Evolutionary conservation across 1,284 basidiomycete genomes (phyloP).

Genomic region (Macrocystidia cucumis): DNA sequence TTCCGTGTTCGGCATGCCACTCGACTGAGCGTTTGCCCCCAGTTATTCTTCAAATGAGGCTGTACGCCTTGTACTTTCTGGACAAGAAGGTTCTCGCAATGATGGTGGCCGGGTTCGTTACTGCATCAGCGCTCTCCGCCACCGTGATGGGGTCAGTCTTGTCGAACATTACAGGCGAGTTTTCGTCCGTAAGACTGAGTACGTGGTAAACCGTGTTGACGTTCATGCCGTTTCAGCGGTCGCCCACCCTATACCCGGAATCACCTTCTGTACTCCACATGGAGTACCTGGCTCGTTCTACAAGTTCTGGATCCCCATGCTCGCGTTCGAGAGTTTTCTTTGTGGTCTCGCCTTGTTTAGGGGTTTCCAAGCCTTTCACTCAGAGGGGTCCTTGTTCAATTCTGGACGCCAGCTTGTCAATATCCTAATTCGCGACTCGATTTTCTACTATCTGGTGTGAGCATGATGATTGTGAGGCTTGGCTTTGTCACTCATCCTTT

Average conservation of each 20-base stretch:
- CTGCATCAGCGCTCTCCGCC: conserved; percentile 30
- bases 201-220: not conserved
- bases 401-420: conserved; percentile 36
- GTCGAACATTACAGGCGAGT: conserved; percentile 29
- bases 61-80: conserved; percentile 52
- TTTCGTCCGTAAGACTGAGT: not conserved
- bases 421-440: conserved; percentile 46
- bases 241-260: conserved; percentile 16
- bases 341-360: conserved; percentile 40
- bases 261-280: conserved; percentile 33
- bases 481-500: not conserved
- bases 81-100: conserved; percentile 39
- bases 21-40: conserved; percentile 3
- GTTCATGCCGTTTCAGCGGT: conserved; percentile 10
- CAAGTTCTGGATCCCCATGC: conserved; percentile 51
- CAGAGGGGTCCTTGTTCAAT: conserved; percentile 26
- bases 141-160: conserved; percentile 39
- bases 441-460: conserved; percentile 50
- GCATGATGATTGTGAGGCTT: conserved; percentile 3
- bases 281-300: conserved; percentile 35
- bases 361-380: conserved; percentile 34
- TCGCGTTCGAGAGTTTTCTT: conserved; percentile 43
- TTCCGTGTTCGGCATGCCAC: not conserved
- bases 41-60: conserved; percentile 54
- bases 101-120: conserved; percentile 33